Evolutionary conservation across 495 filamentous ascomycete genomes (phyloP).

Genomic region (Choiromyces venosus): DNA sequence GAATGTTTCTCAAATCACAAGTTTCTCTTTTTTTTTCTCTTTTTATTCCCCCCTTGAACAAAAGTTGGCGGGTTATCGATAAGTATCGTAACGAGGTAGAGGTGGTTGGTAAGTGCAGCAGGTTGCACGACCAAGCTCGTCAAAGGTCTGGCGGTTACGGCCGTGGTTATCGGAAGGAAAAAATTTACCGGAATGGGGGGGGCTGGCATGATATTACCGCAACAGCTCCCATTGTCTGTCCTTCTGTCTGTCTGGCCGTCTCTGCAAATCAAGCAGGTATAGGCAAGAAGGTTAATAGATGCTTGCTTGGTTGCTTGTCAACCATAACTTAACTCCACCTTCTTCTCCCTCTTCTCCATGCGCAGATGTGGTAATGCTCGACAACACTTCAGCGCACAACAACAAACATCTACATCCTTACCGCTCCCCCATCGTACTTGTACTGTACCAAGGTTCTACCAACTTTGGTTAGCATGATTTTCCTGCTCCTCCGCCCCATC

Average conservation of each 20-base stretch:
- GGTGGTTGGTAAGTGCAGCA: background rate
- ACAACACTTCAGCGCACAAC: background rate
- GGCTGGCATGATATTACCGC: background rate
- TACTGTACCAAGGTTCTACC: slow-evolving; percentile 32
- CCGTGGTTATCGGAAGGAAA: background rate
- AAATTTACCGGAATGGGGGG: background rate
- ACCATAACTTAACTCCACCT: background rate
- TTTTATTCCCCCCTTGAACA: background rate
- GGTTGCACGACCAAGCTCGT: background rate
- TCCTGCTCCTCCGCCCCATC: background rate
- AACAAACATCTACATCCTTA: background rate
- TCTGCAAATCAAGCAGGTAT: background rate
- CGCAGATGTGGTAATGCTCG: background rate
- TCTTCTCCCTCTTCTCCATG: background rate
- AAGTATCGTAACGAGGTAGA: background rate
- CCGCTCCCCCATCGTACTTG: background rate
- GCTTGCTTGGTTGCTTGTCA: background rate
- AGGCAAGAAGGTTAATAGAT: background rate
- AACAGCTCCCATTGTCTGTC: background rate
- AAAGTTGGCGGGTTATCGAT: background rate
- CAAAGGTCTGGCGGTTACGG: background rate
- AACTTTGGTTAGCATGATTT: slow-evolving; percentile 33
- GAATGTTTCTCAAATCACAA: slow-evolving; percentile 16
- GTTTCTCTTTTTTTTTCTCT: slow-evolving; percentile 26
- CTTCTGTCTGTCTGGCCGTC: background rate